Evolutionary conservation across 2,329 filamentous ascomycete genomes (phyloP).

Genomic region (Colletotrichum sp.): DNA sequence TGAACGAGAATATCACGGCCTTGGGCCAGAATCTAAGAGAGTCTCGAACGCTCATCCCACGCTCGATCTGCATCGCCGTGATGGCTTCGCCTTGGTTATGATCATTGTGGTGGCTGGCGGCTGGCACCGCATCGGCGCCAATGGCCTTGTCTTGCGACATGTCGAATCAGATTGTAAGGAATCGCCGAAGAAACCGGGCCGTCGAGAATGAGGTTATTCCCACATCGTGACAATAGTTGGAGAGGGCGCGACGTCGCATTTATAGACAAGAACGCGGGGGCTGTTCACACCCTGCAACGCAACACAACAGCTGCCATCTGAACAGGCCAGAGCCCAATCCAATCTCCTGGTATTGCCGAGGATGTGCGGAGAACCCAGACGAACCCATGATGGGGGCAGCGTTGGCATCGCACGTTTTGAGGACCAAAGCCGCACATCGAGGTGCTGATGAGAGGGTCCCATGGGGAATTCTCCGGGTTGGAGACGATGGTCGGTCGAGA

Average conservation of each 20-base stretch:
- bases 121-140: slow-evolving; percentile 6
- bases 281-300: not conserved
- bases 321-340: not conserved
- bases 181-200: not conserved
- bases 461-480: slow-evolving; percentile 12
- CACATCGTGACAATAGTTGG: not conserved
- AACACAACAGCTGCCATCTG: not conserved
- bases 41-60: slow-evolving; percentile 24
- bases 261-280: slow-evolving; percentile 4
- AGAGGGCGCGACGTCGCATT: not conserved
- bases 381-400: not conserved
- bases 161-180: not conserved
- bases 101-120: slow-evolving; percentile 8
- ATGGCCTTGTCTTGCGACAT: slow-evolving; percentile 16
- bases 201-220: slow-evolving; percentile 9
- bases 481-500: slow-evolving; percentile 15
- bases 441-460: not conserved
- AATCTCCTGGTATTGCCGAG: slow-evolving; percentile 9
- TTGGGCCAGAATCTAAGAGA: slow-evolving; percentile 26
- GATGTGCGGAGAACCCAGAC: slow-evolving; percentile 10
- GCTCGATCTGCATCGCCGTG: slow-evolving; percentile 24
- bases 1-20: slow-evolving; percentile 23
- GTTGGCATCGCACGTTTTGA: slow-evolving; percentile 5
- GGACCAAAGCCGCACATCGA: not conserved
- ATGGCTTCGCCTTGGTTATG: slow-evolving; percentile 7